Evolutionary conservation across 805 yeast species (phyloP).

Genomic region (Kregervanrija delftensis): DNA sequence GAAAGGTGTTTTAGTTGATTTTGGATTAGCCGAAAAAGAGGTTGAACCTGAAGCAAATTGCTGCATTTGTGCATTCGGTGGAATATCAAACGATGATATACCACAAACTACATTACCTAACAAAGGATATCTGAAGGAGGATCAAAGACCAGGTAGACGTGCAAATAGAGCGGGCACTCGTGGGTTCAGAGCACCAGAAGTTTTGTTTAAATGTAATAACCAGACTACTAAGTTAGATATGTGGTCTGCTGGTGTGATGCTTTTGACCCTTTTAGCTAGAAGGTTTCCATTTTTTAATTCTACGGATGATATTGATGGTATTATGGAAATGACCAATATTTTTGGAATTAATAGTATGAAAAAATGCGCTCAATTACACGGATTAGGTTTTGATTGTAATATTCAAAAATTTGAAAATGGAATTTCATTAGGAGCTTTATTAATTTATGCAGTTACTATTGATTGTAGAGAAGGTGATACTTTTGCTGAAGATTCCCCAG

Average conservation of each 20-base stretch:
- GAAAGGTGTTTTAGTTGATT: conserved; percentile 82
- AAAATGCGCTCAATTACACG: conserved; percentile 78
- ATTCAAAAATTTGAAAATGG: conserved; percentile 43
- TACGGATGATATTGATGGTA: conserved; percentile 86
- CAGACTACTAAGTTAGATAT: conserved; percentile 79
- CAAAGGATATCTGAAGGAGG: conserved; percentile 80
- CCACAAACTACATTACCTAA: conserved; percentile 31
- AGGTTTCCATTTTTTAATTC: conserved; percentile 93
- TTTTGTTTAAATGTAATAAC: conserved; percentile 74
- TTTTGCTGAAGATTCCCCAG: conserved; percentile 66
- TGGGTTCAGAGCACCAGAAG: conserved; percentile 94
- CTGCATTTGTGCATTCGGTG: conserved; percentile 55
- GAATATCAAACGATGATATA: conserved; percentile 19
- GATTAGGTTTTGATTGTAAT: conserved; percentile 73
- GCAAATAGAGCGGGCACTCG: conserved; percentile 97
- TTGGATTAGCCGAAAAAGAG: conserved; percentile 80
- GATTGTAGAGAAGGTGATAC: conserved; percentile 51
- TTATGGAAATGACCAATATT: conserved; percentile 73
- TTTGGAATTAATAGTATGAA: conserved; percentile 73
- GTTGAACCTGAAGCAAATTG: conserved; percentile 24
- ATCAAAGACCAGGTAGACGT: conserved; percentile 78
- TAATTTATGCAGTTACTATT: conserved; percentile 33
- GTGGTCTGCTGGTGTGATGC: conserved; percentile 90
- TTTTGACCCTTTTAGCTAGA: conserved; percentile 68
- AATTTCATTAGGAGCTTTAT: conserved; percentile 34